Base-by-base conservation (phyloP, 1,284 basidiomycete species). In the Rhodotorula sp. region DNA sequence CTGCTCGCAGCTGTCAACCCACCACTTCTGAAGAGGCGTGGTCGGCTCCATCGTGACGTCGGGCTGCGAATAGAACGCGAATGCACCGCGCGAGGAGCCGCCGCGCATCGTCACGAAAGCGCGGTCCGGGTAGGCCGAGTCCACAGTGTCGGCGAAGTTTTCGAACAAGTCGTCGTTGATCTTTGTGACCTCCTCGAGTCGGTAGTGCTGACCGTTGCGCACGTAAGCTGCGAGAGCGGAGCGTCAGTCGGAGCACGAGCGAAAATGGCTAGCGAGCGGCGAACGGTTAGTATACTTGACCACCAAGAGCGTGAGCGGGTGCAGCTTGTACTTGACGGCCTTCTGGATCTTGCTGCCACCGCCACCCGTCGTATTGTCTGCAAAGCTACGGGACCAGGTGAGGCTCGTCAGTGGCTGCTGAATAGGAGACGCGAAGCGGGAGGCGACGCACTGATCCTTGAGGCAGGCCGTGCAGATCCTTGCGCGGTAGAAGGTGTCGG, bases 401-500 rank as follows among this genome's bases (percentile, higher is more conserved):
- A 54, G 39, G 12, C 8, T 6, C n/a, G 51, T 39, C 36, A 54
- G 39, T 1, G 22, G 1, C 37, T 17, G 27, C 39, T 25, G 13
- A 0, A 19, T 22, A 36, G 13, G 15, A n/a, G n/a, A 27, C 22
- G 12, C 1, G 17, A 22, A n/a, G 27, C 1, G 7, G 36, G 21
- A 9, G 21, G 21, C 4, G 41, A 57, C 58, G 34, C 12, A 64
- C 53, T 54, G 12, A 13, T 61, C 46, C 41, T 67, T 68, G 46
- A 65, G 19, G 55, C 66, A 68, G 1, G 51, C 46, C 2, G 29
- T 29, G 55, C 70, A 68, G 54, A 68, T 64, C 1, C 66, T 32
- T 10, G 58, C 62, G 13, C 70, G 66, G 58, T 29, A 65, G 57
- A 36, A 58, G 8, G 56, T 39, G 17, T 71, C 70, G 27, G 62